Evolutionary conservation across 805 yeast genomes (phyloP).

Genomic region (Candida boidinii): DNA sequence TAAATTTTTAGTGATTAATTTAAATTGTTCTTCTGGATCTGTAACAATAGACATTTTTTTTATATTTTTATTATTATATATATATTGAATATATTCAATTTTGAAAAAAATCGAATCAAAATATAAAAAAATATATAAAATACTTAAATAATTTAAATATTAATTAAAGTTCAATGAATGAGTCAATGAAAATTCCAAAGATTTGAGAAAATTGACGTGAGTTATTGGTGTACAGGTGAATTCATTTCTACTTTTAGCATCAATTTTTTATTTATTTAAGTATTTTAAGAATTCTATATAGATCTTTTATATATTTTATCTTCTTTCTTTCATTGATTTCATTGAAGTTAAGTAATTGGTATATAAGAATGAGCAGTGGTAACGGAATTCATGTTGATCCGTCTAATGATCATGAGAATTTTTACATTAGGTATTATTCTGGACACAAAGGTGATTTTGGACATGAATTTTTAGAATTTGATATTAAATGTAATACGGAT

Average conservation of each 20-base stretch:
- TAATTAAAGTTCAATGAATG: no score
- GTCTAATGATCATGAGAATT: slow-evolving; percentile 5
- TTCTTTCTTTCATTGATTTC: no score
- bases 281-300: no score
- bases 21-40: slow-evolving; percentile 57
- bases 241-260: no score
- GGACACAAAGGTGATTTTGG: slow-evolving; percentile 34
- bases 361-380: no score
- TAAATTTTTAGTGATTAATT: slow-evolving; percentile 72
- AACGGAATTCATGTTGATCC: no score
- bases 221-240: no score
- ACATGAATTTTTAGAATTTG: slow-evolving; percentile 32
- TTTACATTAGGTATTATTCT: slow-evolving; percentile 33
- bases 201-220: no score
- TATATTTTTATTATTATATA: neutral
- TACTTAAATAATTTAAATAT: neutral
- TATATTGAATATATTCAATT: neutral
- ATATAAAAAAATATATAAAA: neutral
- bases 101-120: neutral
- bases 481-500: slow-evolving; percentile 8
- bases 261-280: no score
- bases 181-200: slow-evolving; percentile 1
- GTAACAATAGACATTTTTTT: slow-evolving; percentile 17
- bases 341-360: no score
- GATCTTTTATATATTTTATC: no score